A percentile compares a stretch with the other conserved stretches of the same genome.
Conservation (phyloP, 345 rosid genomes). For the Bruguiera sexangula region DNA sequence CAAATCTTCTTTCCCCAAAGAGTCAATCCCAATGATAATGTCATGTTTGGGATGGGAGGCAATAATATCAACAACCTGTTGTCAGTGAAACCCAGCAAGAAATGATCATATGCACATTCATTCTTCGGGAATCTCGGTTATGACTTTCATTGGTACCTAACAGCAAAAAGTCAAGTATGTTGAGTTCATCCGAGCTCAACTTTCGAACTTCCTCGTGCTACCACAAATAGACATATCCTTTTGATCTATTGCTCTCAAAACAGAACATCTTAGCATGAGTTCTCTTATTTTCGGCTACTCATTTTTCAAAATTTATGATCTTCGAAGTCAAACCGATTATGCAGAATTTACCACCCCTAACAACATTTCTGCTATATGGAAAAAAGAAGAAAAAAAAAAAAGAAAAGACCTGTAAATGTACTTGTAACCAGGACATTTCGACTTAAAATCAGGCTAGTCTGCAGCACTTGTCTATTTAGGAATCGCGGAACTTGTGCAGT, state of each 20-base stretch:
- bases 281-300: background rate
- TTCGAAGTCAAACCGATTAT: too few species aligned
- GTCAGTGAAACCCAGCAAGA: constrained; percentile 13
- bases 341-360: too few species aligned
- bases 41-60: constrained; percentile 64
- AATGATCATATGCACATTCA: background rate
- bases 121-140: too few species aligned
- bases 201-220: background rate
- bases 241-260: background rate
- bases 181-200: background rate
- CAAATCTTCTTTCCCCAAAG: constrained; percentile 73
- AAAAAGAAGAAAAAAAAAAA: too few species aligned
- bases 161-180: too few species aligned
- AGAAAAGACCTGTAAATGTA: too few species aligned
- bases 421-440: too few species aligned
- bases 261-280: background rate
- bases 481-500: background rate
- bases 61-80: constrained; percentile 59
- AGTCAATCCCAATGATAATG: constrained; percentile 62
- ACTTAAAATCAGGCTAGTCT: too few species aligned
- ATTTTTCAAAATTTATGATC: background rate
- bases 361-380: too few species aligned
- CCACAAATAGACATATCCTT: too few species aligned
- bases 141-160: too few species aligned
- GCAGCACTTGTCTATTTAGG: background rate